phyloP scores from a whole-genome alignment of 306 rosid genomes.

The Sophora flavescens region DNA sequence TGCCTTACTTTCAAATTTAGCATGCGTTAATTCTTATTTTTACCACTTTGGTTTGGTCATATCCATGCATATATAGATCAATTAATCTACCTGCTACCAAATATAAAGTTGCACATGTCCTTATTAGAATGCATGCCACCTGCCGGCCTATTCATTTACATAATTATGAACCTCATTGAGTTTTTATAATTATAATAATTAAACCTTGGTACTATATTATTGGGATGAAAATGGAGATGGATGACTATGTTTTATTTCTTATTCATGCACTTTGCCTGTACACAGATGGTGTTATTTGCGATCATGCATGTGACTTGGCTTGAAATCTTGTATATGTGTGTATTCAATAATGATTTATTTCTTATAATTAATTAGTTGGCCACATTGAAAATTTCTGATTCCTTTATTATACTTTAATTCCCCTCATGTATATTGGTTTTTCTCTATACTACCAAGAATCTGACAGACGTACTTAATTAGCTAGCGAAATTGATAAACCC shows the following conservation, averaged over 20 bases:
- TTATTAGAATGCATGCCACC: conserved; percentile 26
- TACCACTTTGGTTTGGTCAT: conserved; percentile 31
- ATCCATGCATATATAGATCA: conserved; percentile 5
- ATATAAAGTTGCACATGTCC: conserved; percentile 26
- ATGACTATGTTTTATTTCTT: background rate
- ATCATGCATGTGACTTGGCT: conserved; percentile 43
- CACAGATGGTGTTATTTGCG: background rate
- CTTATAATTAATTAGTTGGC: conserved; percentile 1
- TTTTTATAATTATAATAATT: background rate
- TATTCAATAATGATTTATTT: background rate
- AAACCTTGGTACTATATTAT: background rate
- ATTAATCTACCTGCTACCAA: conserved; percentile 13
- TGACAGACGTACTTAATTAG: conserved; percentile 14
- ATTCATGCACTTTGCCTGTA: background rate
- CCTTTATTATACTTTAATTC: background rate
- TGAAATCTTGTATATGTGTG: background rate
- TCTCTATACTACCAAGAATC: conserved; percentile 42
- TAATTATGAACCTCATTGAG: conserved; percentile 27
- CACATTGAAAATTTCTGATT: conserved; percentile 21
- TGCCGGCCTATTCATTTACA: conserved; percentile 26
- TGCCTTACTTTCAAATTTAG: conserved; percentile 40
- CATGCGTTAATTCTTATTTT: conserved; percentile 28
- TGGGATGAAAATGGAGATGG: background rate
- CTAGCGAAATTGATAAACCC: background rate
- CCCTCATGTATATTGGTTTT: background rate